Evolutionary conservation across 2,329 filamentous ascomycete species (phyloP).

Genomic region (Penicillium sp.): DNA sequence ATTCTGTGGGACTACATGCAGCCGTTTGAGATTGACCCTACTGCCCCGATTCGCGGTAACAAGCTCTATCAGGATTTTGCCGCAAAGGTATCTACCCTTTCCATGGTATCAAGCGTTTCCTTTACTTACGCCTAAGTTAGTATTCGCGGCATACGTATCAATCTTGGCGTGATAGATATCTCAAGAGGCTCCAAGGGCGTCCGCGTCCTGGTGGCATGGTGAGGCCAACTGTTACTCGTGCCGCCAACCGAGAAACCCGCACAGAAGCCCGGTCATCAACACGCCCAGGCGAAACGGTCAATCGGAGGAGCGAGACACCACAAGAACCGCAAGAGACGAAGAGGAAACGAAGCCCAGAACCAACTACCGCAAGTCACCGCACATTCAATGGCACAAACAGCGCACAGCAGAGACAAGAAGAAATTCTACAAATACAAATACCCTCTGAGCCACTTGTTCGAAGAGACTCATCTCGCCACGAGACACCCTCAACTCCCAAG

Average conservation of each 20-base stretch:
- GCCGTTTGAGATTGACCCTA: conserved; percentile 36
- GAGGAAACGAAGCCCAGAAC: conserved; percentile 27
- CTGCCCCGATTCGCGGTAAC: conserved; percentile 44
- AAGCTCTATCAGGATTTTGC: conserved; percentile 52
- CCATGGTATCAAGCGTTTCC: neutral
- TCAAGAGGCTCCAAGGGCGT: conserved; percentile 45
- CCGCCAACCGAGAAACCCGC: neutral
- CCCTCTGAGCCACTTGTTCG: neutral
- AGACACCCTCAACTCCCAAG: neutral
- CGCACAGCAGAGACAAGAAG: conserved; percentile 20
- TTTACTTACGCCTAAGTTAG: conserved; percentile 28
- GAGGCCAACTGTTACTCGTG: conserved; percentile 2
- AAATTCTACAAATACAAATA: conserved; percentile 6
- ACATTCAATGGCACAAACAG: neutral
- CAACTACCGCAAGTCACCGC: neutral
- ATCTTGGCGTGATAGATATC: conserved; percentile 55
- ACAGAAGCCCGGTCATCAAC: conserved; percentile 13
- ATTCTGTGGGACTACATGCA: conserved; percentile 51
- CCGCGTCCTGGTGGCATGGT: conserved; percentile 39
- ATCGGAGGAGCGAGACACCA: conserved; percentile 11
- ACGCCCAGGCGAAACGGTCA: neutral
- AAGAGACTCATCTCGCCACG: neutral
- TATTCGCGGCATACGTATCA: conserved; percentile 53
- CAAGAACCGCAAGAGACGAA: conserved; percentile 22
- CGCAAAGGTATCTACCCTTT: conserved; percentile 35